Evolutionary conservation across 208 protist genomes (phyloP).

Genomic region (Endotrypanum monterogeii): DNA sequence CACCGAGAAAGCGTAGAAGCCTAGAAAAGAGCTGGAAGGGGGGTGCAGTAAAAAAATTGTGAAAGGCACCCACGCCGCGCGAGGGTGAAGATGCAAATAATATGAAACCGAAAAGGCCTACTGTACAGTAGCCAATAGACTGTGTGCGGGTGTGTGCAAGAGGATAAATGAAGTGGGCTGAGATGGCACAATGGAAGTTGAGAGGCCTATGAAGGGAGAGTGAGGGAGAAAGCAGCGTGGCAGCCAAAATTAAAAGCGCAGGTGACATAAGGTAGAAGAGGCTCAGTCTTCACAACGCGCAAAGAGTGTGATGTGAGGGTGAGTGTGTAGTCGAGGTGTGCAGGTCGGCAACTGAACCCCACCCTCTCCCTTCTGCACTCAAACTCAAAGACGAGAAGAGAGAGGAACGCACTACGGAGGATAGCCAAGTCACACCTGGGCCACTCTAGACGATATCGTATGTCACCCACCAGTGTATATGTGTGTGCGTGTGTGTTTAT

Average conservation of each 20-base stretch:
- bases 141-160: no score
- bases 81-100: no score
- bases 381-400: neutral
- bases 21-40: no score
- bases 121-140: no score
- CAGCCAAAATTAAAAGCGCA: neutral
- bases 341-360: neutral
- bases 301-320: neutral
- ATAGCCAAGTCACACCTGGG: neutral
- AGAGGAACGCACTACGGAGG: neutral
- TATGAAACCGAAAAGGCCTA: no score
- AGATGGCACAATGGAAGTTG: neutral
- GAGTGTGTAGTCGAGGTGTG: neutral
- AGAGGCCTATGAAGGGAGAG: neutral
- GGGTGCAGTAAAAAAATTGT: no score
- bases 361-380: neutral
- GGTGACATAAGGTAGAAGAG: neutral
- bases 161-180: no score
- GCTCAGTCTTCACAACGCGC: neutral
- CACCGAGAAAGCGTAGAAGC: no score
- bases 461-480: no score
- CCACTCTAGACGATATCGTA: neutral
- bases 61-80: no score
- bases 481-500: neutral
- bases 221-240: neutral